Conservation (phyloP, 163 green algal genomes). For the Prototheca cutis region DNA sequence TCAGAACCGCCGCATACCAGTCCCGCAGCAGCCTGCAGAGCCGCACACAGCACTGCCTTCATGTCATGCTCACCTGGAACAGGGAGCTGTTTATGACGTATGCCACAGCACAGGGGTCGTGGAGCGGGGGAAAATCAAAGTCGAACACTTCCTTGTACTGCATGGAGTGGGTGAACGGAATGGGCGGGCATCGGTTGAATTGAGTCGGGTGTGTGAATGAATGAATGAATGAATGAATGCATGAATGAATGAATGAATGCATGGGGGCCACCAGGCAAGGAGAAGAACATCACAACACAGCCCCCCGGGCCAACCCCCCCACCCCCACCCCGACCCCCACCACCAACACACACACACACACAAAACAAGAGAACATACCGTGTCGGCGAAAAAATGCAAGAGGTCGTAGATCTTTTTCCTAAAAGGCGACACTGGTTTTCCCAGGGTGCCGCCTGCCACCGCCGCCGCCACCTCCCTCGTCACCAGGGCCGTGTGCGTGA, state of each 20-base stretch:
- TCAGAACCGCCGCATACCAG: too few relatives aligned
- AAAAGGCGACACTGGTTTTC: conserved; percentile 38
- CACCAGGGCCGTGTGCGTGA: conserved; percentile 82
- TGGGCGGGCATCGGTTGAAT: too few relatives aligned
- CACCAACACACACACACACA: too few relatives aligned
- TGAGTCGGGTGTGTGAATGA: too few relatives aligned
- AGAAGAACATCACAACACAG: too few relatives aligned
- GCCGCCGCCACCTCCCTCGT: conserved; percentile 23
- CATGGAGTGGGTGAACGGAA: neutral
- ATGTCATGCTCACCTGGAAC: conserved; percentile 59
- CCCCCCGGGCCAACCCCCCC: too few relatives aligned
- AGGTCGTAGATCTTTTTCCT: conserved; percentile 44
- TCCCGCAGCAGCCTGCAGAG: too few relatives aligned
- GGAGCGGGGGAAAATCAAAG: conserved; percentile 77
- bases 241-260: too few relatives aligned
- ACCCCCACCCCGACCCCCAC: neutral
- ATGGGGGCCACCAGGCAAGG: too few relatives aligned
- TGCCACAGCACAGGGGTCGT: conserved; percentile 86
- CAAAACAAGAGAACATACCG: conserved; percentile 36
- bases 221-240: too few relatives aligned
- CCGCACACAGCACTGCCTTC: too few relatives aligned
- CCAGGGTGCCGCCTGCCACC: neutral
- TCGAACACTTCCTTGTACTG: conserved; percentile 45
- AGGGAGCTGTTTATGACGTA: conserved; percentile 66
- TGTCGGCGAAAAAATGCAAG: conserved; percentile 79